A percentile compares a stretch with the other conserved stretches of the same genome.
phyloP scores from a whole-genome alignment of 257 asterid genomes.

The Plectranthus barbatus region DNA sequence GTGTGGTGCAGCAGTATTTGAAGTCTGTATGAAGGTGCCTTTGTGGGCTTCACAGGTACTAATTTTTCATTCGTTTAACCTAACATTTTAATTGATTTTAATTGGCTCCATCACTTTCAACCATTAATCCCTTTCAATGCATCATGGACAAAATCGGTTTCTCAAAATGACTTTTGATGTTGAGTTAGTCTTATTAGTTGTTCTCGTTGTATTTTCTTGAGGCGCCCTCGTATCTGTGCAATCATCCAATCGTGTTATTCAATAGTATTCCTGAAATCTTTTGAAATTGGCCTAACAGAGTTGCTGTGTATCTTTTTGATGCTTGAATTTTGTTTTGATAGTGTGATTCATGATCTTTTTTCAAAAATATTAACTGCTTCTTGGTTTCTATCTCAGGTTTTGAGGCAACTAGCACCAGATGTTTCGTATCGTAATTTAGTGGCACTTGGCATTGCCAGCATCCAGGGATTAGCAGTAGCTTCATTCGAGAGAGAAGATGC shows the following conservation, averaged over 20 bases:
- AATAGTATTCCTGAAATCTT: not conserved
- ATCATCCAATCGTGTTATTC: too few species aligned
- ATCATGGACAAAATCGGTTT: too few species aligned
- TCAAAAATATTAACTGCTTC: not conserved
- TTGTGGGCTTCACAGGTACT: slow-evolving; percentile 95
- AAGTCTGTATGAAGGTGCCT: slow-evolving; percentile 83
- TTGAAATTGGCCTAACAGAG: not conserved
- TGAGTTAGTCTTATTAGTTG: too few species aligned
- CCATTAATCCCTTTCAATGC: not conserved
- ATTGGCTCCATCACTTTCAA: not conserved
- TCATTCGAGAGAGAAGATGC: slow-evolving; percentile 86
- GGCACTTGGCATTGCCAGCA: slow-evolving; percentile 82
- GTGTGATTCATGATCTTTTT: not conserved
- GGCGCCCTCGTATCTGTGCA: too few species aligned
- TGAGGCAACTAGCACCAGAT: slow-evolving; percentile 95
- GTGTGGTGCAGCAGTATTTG: slow-evolving; percentile 90
- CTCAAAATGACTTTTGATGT: too few species aligned
- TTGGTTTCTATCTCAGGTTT: slow-evolving; percentile 41
- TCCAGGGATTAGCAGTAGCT: slow-evolving; percentile 86
- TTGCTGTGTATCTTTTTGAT: too few species aligned
- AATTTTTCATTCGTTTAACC: not conserved
- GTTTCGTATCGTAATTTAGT: slow-evolving; percentile 77
- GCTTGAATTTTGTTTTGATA: not conserved
- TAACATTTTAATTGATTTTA: not conserved
- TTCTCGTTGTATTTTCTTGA: too few species aligned